Percentiles rank a stretch among this genome's conserved stretches.
These are phyloP conservation scores for Cladobotryum mycophilum DNA, from an alignment of 2,329 filamentous ascomycete species.

Conservation along the genomic window DNA sequence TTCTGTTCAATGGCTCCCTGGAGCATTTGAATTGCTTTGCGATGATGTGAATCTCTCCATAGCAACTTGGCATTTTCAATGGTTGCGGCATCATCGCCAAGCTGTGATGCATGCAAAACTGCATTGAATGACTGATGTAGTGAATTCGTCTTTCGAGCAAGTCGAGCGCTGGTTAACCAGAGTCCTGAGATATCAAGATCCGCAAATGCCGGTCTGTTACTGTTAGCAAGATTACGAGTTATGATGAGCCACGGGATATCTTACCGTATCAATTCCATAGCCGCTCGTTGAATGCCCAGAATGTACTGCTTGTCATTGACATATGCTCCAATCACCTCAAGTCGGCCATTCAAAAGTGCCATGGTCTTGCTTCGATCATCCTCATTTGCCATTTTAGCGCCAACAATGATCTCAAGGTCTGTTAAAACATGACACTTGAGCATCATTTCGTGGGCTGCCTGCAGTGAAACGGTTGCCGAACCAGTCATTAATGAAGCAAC, in stretches of 20 bases:
- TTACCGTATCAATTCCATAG: conserved; percentile 72
- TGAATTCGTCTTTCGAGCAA: conserved; percentile 80
- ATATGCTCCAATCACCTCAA: conserved; percentile 86
- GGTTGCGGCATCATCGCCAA: conserved; percentile 80
- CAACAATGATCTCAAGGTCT: conserved; percentile 74
- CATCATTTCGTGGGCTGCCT: conserved; percentile 77
- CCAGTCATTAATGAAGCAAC: conserved; percentile 69
- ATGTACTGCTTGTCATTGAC: conserved; percentile 91
- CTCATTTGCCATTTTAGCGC: conserved; percentile 37
- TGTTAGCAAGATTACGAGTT: neutral
- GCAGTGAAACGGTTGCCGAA: conserved; percentile 72
- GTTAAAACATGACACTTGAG: conserved; percentile 81
- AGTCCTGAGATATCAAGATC: conserved; percentile 71
- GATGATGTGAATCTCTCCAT: conserved; percentile 88
- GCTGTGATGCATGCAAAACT: conserved; percentile 77
- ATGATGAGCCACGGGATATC: conserved; percentile 18
- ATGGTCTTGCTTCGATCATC: conserved; percentile 30
- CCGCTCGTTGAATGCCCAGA: conserved; percentile 75
- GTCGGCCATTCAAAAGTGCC: conserved; percentile 56
- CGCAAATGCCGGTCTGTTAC: conserved; percentile 50
- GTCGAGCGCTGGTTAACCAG: conserved; percentile 78
- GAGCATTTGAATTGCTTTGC: conserved; percentile 89
- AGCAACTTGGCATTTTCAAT: conserved; percentile 91
- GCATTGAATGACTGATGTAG: conserved; percentile 89
- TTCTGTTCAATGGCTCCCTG: conserved; percentile 79